phyloP scores from a whole-genome alignment of 768 basidiomycete species.

The Rhizopogon vesiculosus region DNA sequence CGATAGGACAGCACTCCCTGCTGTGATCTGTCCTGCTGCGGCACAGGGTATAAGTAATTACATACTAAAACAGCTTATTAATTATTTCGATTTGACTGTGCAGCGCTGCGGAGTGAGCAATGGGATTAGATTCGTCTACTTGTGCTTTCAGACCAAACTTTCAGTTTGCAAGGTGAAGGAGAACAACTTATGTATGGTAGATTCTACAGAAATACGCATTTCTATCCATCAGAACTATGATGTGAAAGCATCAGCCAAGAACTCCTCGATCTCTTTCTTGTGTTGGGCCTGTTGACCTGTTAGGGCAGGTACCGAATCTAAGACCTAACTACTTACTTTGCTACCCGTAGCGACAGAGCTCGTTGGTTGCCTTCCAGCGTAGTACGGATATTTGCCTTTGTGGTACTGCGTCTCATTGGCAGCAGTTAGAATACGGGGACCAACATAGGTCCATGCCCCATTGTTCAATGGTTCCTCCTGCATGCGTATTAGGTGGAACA shows the following conservation, averaged over 20 bases:
- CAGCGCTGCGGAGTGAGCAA: too few species aligned
- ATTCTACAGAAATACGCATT: background rate
- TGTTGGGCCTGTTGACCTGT: slow-evolving; percentile 54
- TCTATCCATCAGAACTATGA: slow-evolving; percentile 8
- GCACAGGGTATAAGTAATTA: too few species aligned
- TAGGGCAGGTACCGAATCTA: slow-evolving; percentile 4
- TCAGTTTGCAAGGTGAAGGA: too few species aligned
- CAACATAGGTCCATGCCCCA: slow-evolving; percentile 96
- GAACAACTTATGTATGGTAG: too few species aligned
- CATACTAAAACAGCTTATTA: too few species aligned
- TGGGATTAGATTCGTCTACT: too few species aligned
- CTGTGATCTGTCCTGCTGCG: too few species aligned
- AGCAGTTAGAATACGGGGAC: slow-evolving; percentile 91
- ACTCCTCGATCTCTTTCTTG: slow-evolving; percentile 86
- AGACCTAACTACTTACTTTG: slow-evolving; percentile 50
- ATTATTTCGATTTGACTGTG: too few species aligned
- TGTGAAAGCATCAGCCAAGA: slow-evolving; percentile 59
- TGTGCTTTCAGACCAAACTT: too few species aligned
- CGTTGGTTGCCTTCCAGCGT: slow-evolving; percentile 90
- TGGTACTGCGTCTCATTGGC: slow-evolving; percentile 87
- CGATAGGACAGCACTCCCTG: too few species aligned
- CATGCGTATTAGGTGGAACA: slow-evolving; percentile 5
- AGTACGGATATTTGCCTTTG: slow-evolving; percentile 83
- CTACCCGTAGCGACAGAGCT: slow-evolving; percentile 90
- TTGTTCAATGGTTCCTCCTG: slow-evolving; percentile 96